Conservation (phyloP, 2,329 filamentous ascomycete genomes). For the Colletotrichum ledebouriae region DNA sequence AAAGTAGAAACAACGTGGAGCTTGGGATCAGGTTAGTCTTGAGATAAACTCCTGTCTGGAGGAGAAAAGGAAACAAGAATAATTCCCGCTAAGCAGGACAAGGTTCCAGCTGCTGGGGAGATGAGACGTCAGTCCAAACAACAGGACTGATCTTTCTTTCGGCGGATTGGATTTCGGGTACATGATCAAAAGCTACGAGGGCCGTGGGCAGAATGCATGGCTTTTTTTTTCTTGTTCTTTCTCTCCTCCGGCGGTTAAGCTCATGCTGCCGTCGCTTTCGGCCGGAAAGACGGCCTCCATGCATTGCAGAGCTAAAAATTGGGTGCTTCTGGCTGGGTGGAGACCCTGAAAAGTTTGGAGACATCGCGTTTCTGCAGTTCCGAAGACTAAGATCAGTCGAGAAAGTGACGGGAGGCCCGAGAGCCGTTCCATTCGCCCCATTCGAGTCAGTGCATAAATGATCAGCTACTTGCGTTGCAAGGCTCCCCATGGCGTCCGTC, state of each 20-base stretch:
- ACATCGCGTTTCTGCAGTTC: slow-evolving; percentile 12
- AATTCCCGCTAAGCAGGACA: neutral
- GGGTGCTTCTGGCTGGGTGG: slow-evolving; percentile 2
- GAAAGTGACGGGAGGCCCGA: slow-evolving; percentile 19
- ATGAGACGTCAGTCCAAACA: slow-evolving; percentile 25
- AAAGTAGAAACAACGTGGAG: too few relatives aligned
- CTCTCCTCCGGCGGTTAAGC: neutral
- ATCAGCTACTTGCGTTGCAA: slow-evolving; percentile 12
- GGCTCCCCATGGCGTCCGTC: slow-evolving; percentile 11
- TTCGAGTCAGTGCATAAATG: slow-evolving; percentile 32
- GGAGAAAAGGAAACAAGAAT: neutral
- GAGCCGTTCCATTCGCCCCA: slow-evolving; percentile 23
- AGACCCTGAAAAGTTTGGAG: slow-evolving; percentile 32
- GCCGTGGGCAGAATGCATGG: neutral
- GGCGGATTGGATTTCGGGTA: neutral
- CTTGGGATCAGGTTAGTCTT: too few relatives aligned
- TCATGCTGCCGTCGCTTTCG: slow-evolving; percentile 3
- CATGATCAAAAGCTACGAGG: slow-evolving; percentile 3
- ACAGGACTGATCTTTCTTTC: neutral
- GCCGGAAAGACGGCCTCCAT: slow-evolving; percentile 22
- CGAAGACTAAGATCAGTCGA: slow-evolving; percentile 30
- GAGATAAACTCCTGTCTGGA: neutral
- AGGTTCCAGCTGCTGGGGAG: slow-evolving; percentile 10
- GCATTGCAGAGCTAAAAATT: slow-evolving; percentile 17
- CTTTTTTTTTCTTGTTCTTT: too few relatives aligned